Evolutionary conservation across 2,329 filamentous ascomycete species (phyloP).

Genomic region (Alternaria brassicicola): DNA sequence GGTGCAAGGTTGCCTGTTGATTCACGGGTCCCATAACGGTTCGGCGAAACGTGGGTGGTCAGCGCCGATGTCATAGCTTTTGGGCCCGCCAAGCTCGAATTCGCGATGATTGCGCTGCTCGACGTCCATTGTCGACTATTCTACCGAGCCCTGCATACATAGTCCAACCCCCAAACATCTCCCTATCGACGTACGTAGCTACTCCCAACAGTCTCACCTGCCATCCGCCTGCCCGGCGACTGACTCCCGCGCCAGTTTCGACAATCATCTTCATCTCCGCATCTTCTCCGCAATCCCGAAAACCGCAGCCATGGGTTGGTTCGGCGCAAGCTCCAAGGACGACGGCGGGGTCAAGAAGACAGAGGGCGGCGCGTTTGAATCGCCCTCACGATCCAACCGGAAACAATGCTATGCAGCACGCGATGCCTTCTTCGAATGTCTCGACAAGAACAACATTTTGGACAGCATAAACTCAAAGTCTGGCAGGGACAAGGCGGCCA

Average conservation of each 20-base stretch:
- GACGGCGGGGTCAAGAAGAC: conserved; percentile 49
- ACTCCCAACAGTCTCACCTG: too few relatives aligned
- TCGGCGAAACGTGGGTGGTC: conserved; percentile 23
- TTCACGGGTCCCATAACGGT: conserved; percentile 13
- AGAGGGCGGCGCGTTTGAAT: conserved; percentile 65
- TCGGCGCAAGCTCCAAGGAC: conserved; percentile 51
- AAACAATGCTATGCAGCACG: conserved; percentile 87
- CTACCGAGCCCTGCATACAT: background rate
- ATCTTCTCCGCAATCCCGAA: conserved; percentile 15
- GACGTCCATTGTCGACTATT: background rate
- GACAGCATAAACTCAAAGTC: conserved; percentile 69
- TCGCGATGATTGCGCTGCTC: conserved; percentile 13
- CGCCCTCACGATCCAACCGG: conserved; percentile 84
- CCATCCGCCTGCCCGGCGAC: background rate
- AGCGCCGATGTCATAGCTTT: conserved; percentile 27
- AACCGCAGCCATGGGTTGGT: conserved; percentile 59
- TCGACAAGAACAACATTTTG: conserved; percentile 81
- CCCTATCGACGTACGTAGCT: background rate
- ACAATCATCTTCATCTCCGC: conserved; percentile 6
- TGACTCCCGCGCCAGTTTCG: conserved; percentile 14
- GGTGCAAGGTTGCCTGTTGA: conserved; percentile 26
- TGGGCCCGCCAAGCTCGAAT: conserved; percentile 27
- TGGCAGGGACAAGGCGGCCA: conserved; percentile 55
- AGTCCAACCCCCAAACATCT: background rate
- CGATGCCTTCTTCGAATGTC: conserved; percentile 85